Conservation (phyloP, 2,329 filamentous ascomycete species). For the Cladobotryum mycophilum region DNA sequence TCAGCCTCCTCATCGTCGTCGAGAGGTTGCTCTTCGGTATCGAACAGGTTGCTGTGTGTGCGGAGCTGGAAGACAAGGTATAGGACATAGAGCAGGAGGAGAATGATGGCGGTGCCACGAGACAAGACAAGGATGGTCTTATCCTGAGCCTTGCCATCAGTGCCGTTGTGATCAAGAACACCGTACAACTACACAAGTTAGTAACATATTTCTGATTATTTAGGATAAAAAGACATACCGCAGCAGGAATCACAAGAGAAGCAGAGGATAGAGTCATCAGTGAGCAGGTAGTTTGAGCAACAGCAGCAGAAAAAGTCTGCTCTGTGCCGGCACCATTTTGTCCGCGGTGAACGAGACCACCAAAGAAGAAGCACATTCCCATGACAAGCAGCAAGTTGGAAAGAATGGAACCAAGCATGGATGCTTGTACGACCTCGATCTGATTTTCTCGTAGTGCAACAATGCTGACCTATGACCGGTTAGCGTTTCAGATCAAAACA, state of each 20-base stretch:
- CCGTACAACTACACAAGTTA: constrained; percentile 51
- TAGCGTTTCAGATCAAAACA: neutral
- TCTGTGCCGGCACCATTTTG: constrained; percentile 53
- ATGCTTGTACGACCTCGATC: constrained; percentile 94
- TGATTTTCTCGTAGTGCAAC: constrained; percentile 79
- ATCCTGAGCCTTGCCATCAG: constrained; percentile 34
- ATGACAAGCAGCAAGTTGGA: constrained; percentile 88
- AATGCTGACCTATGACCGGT: constrained; percentile 68
- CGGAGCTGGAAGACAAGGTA: constrained; percentile 74
- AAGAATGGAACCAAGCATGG: constrained; percentile 92
- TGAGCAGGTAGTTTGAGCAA: constrained; percentile 70
- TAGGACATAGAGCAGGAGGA: constrained; percentile 67
- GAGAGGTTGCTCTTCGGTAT: constrained; percentile 43
- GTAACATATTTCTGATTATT: neutral
- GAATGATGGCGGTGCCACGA: constrained; percentile 68
- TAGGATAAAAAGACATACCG: constrained; percentile 35
- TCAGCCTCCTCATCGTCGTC: constrained; percentile 37
- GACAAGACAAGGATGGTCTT: constrained; percentile 64
- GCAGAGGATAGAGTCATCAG: constrained; percentile 71
- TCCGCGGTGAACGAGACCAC: constrained; percentile 58
- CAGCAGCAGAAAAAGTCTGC: constrained; percentile 68
- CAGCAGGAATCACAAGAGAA: constrained; percentile 72
- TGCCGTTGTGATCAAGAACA: constrained; percentile 45
- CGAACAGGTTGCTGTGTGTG: constrained; percentile 68
- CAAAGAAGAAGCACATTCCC: constrained; percentile 73